phyloP scores from a whole-genome alignment of 2,329 filamentous ascomycete species.

The Monascus ruber region DNA sequence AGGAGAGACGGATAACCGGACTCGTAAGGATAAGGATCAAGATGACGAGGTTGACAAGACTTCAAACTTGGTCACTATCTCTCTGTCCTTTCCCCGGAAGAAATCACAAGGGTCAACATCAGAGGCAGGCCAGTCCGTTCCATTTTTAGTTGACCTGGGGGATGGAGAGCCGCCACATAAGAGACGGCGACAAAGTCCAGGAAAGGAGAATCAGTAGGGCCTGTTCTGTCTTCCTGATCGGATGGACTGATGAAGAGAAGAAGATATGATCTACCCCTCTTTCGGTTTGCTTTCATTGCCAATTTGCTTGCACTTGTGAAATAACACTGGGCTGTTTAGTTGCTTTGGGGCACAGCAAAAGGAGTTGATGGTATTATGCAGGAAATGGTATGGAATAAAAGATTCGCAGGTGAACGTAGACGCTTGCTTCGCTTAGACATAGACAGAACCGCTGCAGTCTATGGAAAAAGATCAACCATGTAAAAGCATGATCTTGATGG shows the following conservation, averaged over 20 bases:
- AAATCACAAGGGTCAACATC: too few relatives aligned
- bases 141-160: constrained; percentile 4
- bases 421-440: neutral
- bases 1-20: too few relatives aligned
- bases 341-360: too few relatives aligned
- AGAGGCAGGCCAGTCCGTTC: neutral
- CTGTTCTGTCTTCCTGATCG: neutral
- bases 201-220: constrained; percentile 2
- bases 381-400: too few relatives aligned
- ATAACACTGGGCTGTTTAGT: too few relatives aligned
- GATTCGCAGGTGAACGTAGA: neutral
- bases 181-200: constrained; percentile 20
- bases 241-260: too few relatives aligned
- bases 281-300: too few relatives aligned
- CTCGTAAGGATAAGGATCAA: too few relatives aligned
- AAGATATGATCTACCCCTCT: too few relatives aligned
- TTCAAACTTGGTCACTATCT: constrained; percentile 19
- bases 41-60: constrained; percentile 6
- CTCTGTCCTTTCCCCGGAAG: constrained; percentile 16
- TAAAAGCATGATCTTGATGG: constrained; percentile 7
- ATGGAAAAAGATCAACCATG: neutral
- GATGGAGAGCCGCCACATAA: constrained; percentile 24
- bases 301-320: too few relatives aligned
- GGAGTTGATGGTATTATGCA: too few relatives aligned
- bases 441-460: too few relatives aligned